phyloP scores from a whole-genome alignment of 306 rosid species.

The Corylus heterophylla region DNA sequence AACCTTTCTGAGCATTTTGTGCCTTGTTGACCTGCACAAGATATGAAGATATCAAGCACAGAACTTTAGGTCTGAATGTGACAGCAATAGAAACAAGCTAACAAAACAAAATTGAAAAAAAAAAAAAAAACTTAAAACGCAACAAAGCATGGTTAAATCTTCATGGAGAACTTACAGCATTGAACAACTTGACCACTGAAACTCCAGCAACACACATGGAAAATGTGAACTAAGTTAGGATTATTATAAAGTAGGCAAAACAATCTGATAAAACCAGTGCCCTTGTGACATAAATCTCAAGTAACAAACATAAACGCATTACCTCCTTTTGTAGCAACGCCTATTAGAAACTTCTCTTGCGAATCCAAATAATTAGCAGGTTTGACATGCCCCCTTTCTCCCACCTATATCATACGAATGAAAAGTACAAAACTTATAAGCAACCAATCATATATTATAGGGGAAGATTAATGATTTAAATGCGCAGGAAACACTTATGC shows the following conservation, averaged over 20 bases:
- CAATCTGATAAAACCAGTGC: background rate
- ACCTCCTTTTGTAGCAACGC: conserved; percentile 98
- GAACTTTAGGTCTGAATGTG: background rate
- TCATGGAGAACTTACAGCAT: conserved; percentile 75
- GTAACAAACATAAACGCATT: background rate
- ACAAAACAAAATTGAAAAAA: background rate
- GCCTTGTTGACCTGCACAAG: conserved; percentile 89
- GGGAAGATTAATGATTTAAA: background rate
- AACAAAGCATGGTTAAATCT: too few relatives aligned
- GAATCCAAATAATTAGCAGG: conserved; percentile 65
- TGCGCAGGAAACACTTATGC: background rate
- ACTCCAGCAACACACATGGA: conserved; percentile 42
- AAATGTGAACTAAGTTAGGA: conserved; percentile 42
- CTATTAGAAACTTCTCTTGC: conserved; percentile 71
- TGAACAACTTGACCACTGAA: conserved; percentile 93
- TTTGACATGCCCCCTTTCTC: conserved; percentile 83
- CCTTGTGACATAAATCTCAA: conserved; percentile 6
- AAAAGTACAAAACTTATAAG: background rate
- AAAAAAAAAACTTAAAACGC: too few relatives aligned
- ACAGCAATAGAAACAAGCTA: conserved; percentile 11
- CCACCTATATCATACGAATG: conserved; percentile 44
- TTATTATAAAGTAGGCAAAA: conserved; percentile 8
- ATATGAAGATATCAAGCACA: conserved; percentile 18
- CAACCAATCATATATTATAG: background rate
- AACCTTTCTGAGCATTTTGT: conserved; percentile 78